These are phyloP conservation scores for Tuber brumale DNA, from an alignment of 495 filamentous ascomycete genomes.

Conservation along the genomic window DNA sequence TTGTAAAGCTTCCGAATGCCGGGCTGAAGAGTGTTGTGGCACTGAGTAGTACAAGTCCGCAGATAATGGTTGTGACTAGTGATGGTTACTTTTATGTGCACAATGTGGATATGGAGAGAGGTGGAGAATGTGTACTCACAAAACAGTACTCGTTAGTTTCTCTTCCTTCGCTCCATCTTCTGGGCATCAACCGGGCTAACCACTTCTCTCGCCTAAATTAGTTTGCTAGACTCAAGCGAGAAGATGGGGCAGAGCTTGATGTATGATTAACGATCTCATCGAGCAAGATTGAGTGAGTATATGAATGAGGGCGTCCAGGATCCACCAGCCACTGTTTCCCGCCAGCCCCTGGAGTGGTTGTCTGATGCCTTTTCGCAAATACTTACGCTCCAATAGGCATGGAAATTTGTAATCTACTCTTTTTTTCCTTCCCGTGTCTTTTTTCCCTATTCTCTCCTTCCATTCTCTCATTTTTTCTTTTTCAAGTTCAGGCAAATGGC, in stretches of 20 bases:
- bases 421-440: conserved; percentile 4
- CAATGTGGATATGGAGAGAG: conserved; percentile 87
- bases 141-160: conserved; percentile 77
- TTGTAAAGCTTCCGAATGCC: conserved; percentile 80
- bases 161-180: conserved; percentile 4
- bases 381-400: conserved; percentile 1
- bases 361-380: not conserved
- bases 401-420: conserved; percentile 1
- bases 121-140: conserved; percentile 84
- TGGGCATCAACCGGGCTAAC: conserved; percentile 9
- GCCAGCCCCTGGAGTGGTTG: not conserved
- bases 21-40: conserved; percentile 71
- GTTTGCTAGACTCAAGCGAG: conserved; percentile 52
- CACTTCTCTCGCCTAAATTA: conserved; percentile 34
- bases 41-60: conserved; percentile 84
- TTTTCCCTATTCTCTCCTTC: conserved; percentile 3
- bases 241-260: conserved; percentile 48
- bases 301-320: not conserved
- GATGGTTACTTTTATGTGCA: conserved; percentile 93
- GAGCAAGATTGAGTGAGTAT: conserved; percentile 13
- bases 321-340: not conserved
- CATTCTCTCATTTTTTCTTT: not conserved
- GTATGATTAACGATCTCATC: conserved; percentile 45
- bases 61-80: conserved; percentile 96
- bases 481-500: conserved; percentile 1